Conservation (phyloP, 805 yeast genomes). For the Kodamaea sagamina region DNA sequence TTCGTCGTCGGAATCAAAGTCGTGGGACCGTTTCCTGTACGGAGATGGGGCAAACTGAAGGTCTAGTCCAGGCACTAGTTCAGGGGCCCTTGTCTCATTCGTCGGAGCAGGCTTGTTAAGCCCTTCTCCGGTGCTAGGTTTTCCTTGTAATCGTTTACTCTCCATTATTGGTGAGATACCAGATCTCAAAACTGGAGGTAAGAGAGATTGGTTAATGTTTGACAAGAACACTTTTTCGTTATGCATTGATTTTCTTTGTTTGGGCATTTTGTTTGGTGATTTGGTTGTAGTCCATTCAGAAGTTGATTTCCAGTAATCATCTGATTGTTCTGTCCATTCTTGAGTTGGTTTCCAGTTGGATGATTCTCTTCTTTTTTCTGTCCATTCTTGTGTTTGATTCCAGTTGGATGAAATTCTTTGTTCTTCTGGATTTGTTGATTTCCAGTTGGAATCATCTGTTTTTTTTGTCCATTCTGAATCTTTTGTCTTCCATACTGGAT, state of each 20-base stretch:
- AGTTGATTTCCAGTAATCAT: background rate
- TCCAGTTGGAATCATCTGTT: too few relatives aligned
- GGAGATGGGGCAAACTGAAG: background rate
- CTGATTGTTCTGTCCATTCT: background rate
- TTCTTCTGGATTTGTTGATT: too few relatives aligned
- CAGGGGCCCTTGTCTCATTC: background rate
- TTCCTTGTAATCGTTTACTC: constrained; percentile 20
- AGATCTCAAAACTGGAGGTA: constrained; percentile 36
- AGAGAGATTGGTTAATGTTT: constrained; percentile 31
- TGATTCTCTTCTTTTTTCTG: too few relatives aligned
- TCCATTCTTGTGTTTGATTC: too few relatives aligned
- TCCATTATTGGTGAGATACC: constrained; percentile 36
- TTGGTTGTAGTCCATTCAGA: too few relatives aligned
- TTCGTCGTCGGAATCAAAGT: constrained; percentile 2
- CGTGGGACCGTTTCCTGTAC: background rate
- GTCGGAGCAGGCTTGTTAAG: too few relatives aligned
- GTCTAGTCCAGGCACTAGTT: background rate
- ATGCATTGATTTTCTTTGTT: constrained; percentile 16
- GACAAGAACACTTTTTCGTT: constrained; percentile 31
- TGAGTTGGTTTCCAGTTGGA: too few relatives aligned
- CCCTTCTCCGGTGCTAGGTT: too few relatives aligned
- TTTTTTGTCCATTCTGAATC: too few relatives aligned
- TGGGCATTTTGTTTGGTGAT: too few relatives aligned
- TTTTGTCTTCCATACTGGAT: too few relatives aligned
- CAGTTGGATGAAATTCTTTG: too few relatives aligned